Conservation (phyloP, 2,329 filamentous ascomycete species). For the Ceratocystiopsis brevicomis region DNA sequence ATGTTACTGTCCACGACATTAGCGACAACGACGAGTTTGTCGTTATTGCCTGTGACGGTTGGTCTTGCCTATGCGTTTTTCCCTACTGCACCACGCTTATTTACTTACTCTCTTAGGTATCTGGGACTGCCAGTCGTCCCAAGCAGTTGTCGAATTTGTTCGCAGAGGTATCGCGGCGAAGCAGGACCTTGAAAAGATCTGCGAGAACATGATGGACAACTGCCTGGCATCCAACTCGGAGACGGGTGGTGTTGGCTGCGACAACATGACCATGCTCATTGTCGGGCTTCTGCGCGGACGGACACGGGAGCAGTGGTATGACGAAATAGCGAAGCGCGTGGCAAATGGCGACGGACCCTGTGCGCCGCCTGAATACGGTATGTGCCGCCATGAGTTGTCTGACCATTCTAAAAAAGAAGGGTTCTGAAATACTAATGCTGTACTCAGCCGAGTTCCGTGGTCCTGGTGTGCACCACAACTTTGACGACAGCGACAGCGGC, state of each 20-base stretch:
- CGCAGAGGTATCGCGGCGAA: conserved; percentile 89
- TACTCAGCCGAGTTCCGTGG: conserved; percentile 63
- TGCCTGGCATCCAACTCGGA: conserved; percentile 95
- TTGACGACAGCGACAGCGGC: conserved; percentile 60
- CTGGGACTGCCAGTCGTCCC: conserved; percentile 98
- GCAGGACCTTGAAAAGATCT: conserved; percentile 86
- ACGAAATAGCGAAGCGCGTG: conserved; percentile 82
- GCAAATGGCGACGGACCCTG: conserved; percentile 94
- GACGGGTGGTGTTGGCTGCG: conserved; percentile 90
- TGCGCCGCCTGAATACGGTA: conserved; percentile 98
- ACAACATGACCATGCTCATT: conserved; percentile 98
- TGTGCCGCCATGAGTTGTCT: conserved; percentile 23
- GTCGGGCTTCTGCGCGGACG: conserved; percentile 78
- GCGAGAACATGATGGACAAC: conserved; percentile 99
- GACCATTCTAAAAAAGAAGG: background rate
- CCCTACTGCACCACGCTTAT: background rate
- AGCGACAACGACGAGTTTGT: conserved; percentile 90
- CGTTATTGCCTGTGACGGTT: conserved; percentile 83
- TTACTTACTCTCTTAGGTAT: conserved; percentile 44
- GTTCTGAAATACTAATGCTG: background rate
- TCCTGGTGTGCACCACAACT: conserved; percentile 64
- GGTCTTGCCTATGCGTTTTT: conserved; percentile 15
- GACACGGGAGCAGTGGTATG: conserved; percentile 96
- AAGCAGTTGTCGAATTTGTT: conserved; percentile 93
- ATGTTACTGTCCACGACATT: conserved; percentile 81